Evolutionary conservation across 2,329 filamentous ascomycete species (phyloP), one percentile per base, ranked within the genome.

Genomic region (Piedraia hortae): DNA sequence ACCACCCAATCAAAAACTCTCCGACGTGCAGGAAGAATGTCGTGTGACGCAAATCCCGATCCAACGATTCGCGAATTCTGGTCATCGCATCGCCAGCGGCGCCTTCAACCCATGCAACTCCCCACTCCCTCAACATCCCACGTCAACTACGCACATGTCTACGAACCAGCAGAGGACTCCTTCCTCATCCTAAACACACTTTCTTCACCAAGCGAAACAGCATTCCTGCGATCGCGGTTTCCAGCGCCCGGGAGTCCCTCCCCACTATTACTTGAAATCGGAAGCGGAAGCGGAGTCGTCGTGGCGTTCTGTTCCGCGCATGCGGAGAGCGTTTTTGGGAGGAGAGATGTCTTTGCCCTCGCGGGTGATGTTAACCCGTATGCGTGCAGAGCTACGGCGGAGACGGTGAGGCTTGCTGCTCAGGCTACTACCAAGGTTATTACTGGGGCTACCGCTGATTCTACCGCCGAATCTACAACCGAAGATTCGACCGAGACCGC

Each of bases 121-220:
- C 80, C 82, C 6, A 97, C 85, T 1, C 85, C 85, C 8, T 74
- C 75, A 26, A 97, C 85, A 3, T 73, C 73, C 11, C 85, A 97
- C 49, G 74, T 93, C 27, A 62, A 70, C 24, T 89, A 80, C 47
- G 62, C 74, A 43, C 65, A 70, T 24, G 68, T 93, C 34, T 97
- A 97, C 48, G 80, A 91, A 41, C 85, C 85, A 16, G 71, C 82
- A 6, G 85, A 97, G 47, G 85, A 97, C 50, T 91, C 80, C 4
- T 97, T 77, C 42, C 62, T 97, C 19, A 60, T 97, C 21, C 62
- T 97, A 14, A 82, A 97, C 48, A 89, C 80, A 0, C 59, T 97
- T 19, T 82, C 80, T 0, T 70, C 67, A 2, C 27, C 53, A 1
- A 43, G 58, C 2, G 77, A 90, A 46, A 61, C 54, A 3, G 33